phyloP scores from a whole-genome alignment of 768 basidiomycete species.

The Mycena capillaripes region DNA sequence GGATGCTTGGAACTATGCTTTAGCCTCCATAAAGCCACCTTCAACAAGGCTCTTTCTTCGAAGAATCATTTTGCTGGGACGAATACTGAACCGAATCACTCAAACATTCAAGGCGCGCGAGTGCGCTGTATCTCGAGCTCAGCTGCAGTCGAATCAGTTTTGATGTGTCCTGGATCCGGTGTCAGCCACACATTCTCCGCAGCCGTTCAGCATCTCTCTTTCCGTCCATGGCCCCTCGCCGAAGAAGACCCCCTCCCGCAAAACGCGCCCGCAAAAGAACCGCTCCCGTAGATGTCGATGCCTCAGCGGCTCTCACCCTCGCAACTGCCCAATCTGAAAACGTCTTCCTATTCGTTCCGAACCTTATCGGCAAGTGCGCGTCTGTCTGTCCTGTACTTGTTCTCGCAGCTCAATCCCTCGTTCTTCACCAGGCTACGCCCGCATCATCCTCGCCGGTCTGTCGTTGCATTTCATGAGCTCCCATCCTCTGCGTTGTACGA shows the following conservation, averaged over 20 bases:
- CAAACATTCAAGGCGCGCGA: too few relatives aligned
- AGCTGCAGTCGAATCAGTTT: too few relatives aligned
- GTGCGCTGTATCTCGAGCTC: too few relatives aligned
- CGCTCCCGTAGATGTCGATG: conserved; percentile 79
- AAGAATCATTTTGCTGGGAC: too few relatives aligned
- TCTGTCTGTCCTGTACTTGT: conserved; percentile 28
- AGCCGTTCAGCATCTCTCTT: background rate
- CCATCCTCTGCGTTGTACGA: conserved; percentile 92
- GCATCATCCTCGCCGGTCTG: conserved; percentile 90
- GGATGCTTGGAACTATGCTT: too few relatives aligned
- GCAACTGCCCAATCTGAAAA: conserved; percentile 95
- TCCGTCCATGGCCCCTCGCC: conserved; percentile 46
- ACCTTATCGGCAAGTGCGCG: conserved; percentile 95
- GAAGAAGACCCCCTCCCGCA: too few relatives aligned
- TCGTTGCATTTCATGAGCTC: conserved; percentile 95
- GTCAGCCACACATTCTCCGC: too few relatives aligned
- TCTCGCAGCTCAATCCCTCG: conserved; percentile 33
- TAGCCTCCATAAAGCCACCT: too few relatives aligned
- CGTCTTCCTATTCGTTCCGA: conserved; percentile 97
- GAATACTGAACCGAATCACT: too few relatives aligned
- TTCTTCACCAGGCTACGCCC: conserved; percentile 79
- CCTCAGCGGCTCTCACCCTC: conserved; percentile 88
- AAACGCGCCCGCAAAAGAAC: too few relatives aligned
- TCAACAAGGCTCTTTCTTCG: too few relatives aligned
- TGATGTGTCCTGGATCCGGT: too few relatives aligned